Evolutionary conservation across 805 yeast genomes (phyloP).

Genomic region (Sungouiozyma intestinalis): DNA sequence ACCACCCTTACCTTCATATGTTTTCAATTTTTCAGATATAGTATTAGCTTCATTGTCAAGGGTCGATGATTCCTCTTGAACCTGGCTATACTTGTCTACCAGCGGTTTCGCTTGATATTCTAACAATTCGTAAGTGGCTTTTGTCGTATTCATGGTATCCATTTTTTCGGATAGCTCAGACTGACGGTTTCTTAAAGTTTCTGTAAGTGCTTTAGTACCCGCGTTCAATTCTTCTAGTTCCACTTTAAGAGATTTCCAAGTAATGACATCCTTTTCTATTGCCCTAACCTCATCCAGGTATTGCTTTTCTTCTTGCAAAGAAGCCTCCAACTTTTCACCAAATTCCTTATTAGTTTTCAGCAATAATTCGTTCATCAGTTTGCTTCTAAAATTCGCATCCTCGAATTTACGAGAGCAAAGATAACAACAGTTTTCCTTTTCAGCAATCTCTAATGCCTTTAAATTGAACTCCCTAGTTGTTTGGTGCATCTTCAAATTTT

Average conservation of each 20-base stretch:
- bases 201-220: slow-evolving; percentile 11
- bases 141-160: slow-evolving; percentile 15
- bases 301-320: slow-evolving; percentile 27
- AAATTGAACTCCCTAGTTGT: slow-evolving; percentile 62
- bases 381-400: slow-evolving; percentile 20
- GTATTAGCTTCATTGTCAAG: slow-evolving; percentile 14
- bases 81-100: not conserved
- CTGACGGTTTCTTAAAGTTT: not conserved
- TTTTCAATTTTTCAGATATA: slow-evolving; percentile 20
- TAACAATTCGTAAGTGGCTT: slow-evolving; percentile 9
- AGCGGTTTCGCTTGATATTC: not conserved
- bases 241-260: slow-evolving; percentile 3
- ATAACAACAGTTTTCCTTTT: slow-evolving; percentile 47
- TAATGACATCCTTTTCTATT: slow-evolving; percentile 17
- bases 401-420: slow-evolving; percentile 64
- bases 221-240: slow-evolving; percentile 6
- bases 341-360: slow-evolving; percentile 25
- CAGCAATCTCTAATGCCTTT: slow-evolving; percentile 58
- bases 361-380: slow-evolving; percentile 23
- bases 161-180: slow-evolving; percentile 13
- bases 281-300: slow-evolving; percentile 18
- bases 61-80: slow-evolving; percentile 14
- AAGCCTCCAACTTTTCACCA: slow-evolving; percentile 26
- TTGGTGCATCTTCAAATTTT: slow-evolving; percentile 55
- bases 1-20: slow-evolving; percentile 12